phyloP scores from a whole-genome alignment of 805 yeast genomes.

The Spencermartinsiella europaea region DNA sequence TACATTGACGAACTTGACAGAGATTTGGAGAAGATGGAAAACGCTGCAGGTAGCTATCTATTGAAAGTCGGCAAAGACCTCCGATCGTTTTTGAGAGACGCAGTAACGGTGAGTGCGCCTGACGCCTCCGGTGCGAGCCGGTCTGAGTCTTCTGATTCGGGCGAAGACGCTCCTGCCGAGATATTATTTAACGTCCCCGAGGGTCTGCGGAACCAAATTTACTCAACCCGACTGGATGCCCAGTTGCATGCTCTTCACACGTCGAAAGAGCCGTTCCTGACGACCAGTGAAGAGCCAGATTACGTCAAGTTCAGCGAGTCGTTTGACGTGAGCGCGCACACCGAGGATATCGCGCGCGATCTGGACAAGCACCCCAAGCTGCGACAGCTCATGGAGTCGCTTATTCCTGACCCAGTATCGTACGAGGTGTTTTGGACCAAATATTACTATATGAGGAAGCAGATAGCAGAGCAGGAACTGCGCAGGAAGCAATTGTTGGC shows the following conservation, averaged over 20 bases:
- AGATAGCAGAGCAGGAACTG: slow-evolving; percentile 56
- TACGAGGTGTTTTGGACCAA: slow-evolving; percentile 70
- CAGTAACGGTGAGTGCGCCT: slow-evolving; percentile 30
- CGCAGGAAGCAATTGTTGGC: slow-evolving; percentile 59
- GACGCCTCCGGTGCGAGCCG: slow-evolving; percentile 13
- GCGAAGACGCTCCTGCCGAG: slow-evolving; percentile 36
- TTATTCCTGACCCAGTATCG: slow-evolving; percentile 61
- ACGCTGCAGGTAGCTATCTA: slow-evolving; percentile 57
- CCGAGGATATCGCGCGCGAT: slow-evolving; percentile 46
- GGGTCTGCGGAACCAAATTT: slow-evolving; percentile 34
- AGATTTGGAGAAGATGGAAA: slow-evolving; percentile 69
- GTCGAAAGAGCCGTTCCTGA: slow-evolving; percentile 42
- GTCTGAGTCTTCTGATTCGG: slow-evolving; percentile 18
- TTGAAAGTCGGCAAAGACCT: slow-evolving; percentile 48
- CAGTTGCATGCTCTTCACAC: slow-evolving; percentile 53
- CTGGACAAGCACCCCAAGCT: slow-evolving; percentile 49
- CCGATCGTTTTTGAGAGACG: slow-evolving; percentile 39
- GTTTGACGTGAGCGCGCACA: slow-evolving; percentile 44
- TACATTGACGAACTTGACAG: slow-evolving; percentile 68
- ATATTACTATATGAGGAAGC: slow-evolving; percentile 52
- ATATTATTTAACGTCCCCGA: slow-evolving; percentile 42
- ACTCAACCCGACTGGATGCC: slow-evolving; percentile 56
- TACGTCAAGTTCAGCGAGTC: slow-evolving; percentile 33
- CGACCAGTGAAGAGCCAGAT: slow-evolving; percentile 29
- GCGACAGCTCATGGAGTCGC: slow-evolving; percentile 46